A percentile compares a stretch with the other conserved stretches of the same genome.
phyloP scores from a whole-genome alignment of 73 alveolate genomes.

The Uronychia binucleata region DNA sequence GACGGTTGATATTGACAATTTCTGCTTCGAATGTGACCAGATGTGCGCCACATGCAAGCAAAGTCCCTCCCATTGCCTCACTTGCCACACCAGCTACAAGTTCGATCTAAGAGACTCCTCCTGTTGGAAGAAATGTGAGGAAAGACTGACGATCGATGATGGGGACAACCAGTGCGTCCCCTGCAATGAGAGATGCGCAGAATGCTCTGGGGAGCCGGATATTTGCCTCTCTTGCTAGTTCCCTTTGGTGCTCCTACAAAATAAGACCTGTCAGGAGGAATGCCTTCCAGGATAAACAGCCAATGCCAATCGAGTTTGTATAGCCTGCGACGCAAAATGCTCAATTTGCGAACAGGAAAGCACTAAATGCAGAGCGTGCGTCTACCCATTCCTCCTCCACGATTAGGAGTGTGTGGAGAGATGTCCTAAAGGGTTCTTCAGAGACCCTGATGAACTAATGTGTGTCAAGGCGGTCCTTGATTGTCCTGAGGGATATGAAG shows the following conservation, averaged over 20 bases:
- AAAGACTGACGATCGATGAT: conserved; percentile 7
- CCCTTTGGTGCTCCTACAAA: neutral
- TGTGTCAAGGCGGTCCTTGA: conserved; percentile 51
- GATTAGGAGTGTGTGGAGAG: conserved; percentile 42
- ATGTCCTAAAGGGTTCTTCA: conserved; percentile 50
- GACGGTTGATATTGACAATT: neutral
- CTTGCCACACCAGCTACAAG: conserved; percentile 22
- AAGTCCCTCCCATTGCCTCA: conserved; percentile 5
- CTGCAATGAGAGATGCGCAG: neutral
- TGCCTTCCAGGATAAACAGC: conserved; percentile 46
- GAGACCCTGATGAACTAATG: neutral
- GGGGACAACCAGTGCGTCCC: neutral
- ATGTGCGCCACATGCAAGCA: conserved; percentile 6
- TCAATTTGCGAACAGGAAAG: conserved; percentile 36
- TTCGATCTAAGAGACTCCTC: conserved; percentile 13
- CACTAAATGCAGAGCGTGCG: conserved; percentile 40
- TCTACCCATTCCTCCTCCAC: conserved; percentile 23
- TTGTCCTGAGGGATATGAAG: conserved; percentile 47
- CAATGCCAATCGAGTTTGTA: conserved; percentile 2
- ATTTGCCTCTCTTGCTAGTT: neutral
- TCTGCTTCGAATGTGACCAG: neutral
- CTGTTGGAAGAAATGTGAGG: conserved; percentile 13
- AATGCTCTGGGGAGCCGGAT: neutral
- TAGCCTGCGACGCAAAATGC: conserved; percentile 45
- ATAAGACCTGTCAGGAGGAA: conserved; percentile 23